Conservation (phyloP, 164 flowering plant genomes). For the Euptelea pleiosperma region DNA sequence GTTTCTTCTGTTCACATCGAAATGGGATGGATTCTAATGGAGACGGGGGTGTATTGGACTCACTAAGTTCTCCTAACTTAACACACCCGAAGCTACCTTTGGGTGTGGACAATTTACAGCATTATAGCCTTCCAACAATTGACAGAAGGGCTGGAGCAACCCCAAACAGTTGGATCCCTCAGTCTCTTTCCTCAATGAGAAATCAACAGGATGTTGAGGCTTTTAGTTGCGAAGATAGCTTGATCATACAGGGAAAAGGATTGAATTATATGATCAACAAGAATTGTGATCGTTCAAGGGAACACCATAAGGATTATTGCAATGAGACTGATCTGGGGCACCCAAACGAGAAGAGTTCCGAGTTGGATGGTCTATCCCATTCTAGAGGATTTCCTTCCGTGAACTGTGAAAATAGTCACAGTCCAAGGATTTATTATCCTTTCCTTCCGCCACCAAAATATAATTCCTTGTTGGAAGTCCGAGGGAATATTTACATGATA, state of each 20-base stretch:
- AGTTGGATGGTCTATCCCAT: slow-evolving; percentile 15
- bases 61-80: slow-evolving; percentile 18
- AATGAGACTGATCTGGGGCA: slow-evolving; percentile 10
- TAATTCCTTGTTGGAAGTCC: slow-evolving; percentile 35
- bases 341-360: slow-evolving; percentile 20
- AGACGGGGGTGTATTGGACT: slow-evolving; percentile 7
- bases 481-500: slow-evolving; percentile 44
- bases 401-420: slow-evolving; percentile 18
- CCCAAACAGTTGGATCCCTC: slow-evolving; percentile 19
- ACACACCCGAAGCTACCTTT: slow-evolving; percentile 5
- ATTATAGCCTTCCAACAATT: slow-evolving; percentile 17
- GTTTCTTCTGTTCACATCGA: slow-evolving; percentile 10
- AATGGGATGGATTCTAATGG: slow-evolving; percentile 17
- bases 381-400: slow-evolving; percentile 8
- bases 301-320: slow-evolving; percentile 8
- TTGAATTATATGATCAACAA: slow-evolving; percentile 24
- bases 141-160: slow-evolving; percentile 18
- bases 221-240: slow-evolving; percentile 42
- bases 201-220: slow-evolving; percentile 18
- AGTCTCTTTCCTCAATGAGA: slow-evolving; percentile 10
- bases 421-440: slow-evolving; percentile 16
- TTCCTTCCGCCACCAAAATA: slow-evolving; percentile 23
- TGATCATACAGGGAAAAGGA: slow-evolving; percentile 39
- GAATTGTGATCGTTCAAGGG: slow-evolving; percentile 11
- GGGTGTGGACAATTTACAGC: slow-evolving; percentile 13